Percentiles rank a stretch among this genome's conserved stretches.
phyloP scores from a whole-genome alignment of 306 rosid species.

The Vigna radiata region DNA sequence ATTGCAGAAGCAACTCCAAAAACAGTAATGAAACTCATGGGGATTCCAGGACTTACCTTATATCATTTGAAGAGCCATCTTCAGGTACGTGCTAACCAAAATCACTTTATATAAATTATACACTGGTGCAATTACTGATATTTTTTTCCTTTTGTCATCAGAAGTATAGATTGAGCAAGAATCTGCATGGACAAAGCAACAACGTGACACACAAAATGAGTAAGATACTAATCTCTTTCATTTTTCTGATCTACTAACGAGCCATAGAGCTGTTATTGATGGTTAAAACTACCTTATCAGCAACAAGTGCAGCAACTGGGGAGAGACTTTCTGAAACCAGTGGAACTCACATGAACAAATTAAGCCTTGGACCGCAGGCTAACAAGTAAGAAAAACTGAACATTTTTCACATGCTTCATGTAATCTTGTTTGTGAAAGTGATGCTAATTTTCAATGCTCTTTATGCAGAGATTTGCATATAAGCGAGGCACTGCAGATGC shows the following conservation, averaged over 20 bases:
- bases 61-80: conserved; percentile 98
- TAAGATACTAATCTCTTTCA: conserved; percentile 48
- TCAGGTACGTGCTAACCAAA: conserved; percentile 58
- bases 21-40: conserved; percentile 98
- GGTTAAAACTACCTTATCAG: conserved; percentile 31
- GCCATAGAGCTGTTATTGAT: conserved; percentile 31
- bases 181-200: conserved; percentile 79
- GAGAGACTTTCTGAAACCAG: conserved; percentile 73
- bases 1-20: conserved; percentile 96
- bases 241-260: conserved; percentile 23
- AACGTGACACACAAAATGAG: conserved; percentile 66
- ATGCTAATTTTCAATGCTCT: conserved; percentile 32
- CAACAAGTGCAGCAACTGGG: conserved; percentile 52
- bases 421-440: conserved; percentile 20
- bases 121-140: conserved; percentile 45
- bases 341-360: conserved; percentile 69
- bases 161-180: conserved; percentile 98
- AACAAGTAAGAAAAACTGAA: conserved; percentile 65
- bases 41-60: conserved; percentile 90
- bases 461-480: conserved; percentile 72
- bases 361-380: conserved; percentile 69
- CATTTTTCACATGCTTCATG: conserved; percentile 28
- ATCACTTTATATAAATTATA: no score
- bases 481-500: conserved; percentile 91
- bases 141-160: conserved; percentile 46